Percentiles rank a stretch among this genome's conserved stretches.
phyloP scores from a whole-genome alignment of 306 rosid genomes.

The Canavalia ensiformis region DNA sequence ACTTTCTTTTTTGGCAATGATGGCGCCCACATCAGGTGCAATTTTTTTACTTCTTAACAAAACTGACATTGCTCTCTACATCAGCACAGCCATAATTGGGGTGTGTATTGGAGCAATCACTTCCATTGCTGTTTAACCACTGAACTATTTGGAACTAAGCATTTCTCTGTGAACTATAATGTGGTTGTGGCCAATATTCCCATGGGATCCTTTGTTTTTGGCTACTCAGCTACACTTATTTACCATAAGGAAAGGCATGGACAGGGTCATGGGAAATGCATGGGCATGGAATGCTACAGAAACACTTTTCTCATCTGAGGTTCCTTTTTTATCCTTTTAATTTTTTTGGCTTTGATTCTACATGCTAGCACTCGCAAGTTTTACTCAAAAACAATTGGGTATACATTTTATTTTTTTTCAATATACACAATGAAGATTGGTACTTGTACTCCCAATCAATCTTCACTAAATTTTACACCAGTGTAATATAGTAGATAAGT shows the following conservation, averaged over 20 bases:
- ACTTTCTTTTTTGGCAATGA: conserved; percentile 46
- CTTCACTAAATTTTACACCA: not conserved
- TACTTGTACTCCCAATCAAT: conserved; percentile 23
- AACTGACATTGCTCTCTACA: conserved; percentile 51
- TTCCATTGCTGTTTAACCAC: conserved; percentile 76
- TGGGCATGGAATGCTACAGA: conserved; percentile 75
- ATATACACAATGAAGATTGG: conserved; percentile 44
- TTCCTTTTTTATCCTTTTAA: conserved; percentile 63
- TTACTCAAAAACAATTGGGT: conserved; percentile 51
- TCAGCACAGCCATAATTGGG: conserved; percentile 78
- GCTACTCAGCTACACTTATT: conserved; percentile 64
- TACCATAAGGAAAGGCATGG: conserved; percentile 59
- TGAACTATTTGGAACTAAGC: conserved; percentile 74
- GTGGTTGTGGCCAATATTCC: conserved; percentile 86
- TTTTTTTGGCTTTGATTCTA: conserved; percentile 62
- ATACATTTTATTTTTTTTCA: conserved; percentile 19
- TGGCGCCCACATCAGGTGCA: conserved; percentile 66
- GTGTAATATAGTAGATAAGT: not conserved
- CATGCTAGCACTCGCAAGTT: conserved; percentile 69
- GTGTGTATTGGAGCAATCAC: conserved; percentile 50
- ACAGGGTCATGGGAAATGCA: conserved; percentile 57
- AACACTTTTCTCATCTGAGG: conserved; percentile 78
- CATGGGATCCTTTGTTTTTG: conserved; percentile 74
- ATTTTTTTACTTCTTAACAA: conserved; percentile 70
- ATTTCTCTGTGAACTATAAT: conserved; percentile 85